Base-by-base conservation (phyloP, 352 stramenopile species). In the Globisporangium viniferum region DNA sequence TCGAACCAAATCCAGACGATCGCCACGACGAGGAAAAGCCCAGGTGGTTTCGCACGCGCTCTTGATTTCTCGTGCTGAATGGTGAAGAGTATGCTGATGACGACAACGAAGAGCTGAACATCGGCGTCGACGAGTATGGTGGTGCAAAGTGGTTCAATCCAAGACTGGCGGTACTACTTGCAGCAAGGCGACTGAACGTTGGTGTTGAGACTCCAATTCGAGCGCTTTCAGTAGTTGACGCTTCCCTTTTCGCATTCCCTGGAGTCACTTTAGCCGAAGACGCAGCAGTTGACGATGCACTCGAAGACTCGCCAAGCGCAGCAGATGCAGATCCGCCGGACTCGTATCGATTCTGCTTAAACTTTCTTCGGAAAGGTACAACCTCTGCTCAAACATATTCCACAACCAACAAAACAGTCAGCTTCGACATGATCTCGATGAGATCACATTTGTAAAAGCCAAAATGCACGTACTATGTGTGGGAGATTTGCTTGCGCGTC, bases 21-120 rank as follows among this genome's bases (percentile, higher is more conserved):
- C 64, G 29, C 64, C 64, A 69, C 14, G 65, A 70, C 14, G 65
- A 62, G 14, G 57, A 27, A 62, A 70, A 70, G 24, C 57, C 48
- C 0, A 64, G 5, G n/a, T 66, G 65, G 2, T 48, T 60, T 5
- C 65, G 65, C 10, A 56, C 31, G 9, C 64, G 64, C 31, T 69
- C 64, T n/a, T 70, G 64, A 9, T 58, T 54, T 31, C 59, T 36
- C 1, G 24, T 35, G 9, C 35, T 54, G 31, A 70, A 70, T 4
- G 59, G 46, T 18, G 65, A 49, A 9, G 56, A 49, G 15, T 36
- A 69, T 18, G 48, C n/a, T 3, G 29, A 46, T 6, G 54, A 33
- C 20, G 49, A 62, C 3, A 31, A 57, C 12, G 63, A 58, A 9
- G 62, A 67, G 51, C 44, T 67, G 35, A 67, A 62, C 35, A 67